These are phyloP conservation scores for Pleurotus sapidus DNA, from an alignment of 768 basidiomycete genomes.

Conservation along the genomic window DNA sequence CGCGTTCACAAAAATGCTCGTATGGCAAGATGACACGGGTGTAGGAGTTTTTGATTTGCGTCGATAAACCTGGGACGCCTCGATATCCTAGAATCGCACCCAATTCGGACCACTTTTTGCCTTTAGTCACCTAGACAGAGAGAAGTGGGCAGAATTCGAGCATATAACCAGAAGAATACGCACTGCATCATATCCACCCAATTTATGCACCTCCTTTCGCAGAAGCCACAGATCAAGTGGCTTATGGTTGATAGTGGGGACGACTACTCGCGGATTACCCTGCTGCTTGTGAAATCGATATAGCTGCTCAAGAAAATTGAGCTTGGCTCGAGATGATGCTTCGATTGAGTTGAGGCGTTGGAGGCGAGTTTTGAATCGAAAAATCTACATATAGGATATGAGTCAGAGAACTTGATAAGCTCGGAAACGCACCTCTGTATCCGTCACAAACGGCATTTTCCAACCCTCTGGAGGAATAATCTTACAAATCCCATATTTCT, in stretches of 20 bases:
- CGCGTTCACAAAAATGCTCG: conserved; percentile 83
- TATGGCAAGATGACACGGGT: conserved; percentile 92
- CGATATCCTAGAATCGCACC: conserved; percentile 82
- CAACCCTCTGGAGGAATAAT: conserved; percentile 90
- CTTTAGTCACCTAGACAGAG: conserved; percentile 67
- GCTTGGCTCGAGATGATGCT: conserved; percentile 92
- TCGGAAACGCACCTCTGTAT: conserved; percentile 74
- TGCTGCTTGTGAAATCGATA: conserved; percentile 97
- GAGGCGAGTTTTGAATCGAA: conserved; percentile 94
- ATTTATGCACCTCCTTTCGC: conserved; percentile 85
- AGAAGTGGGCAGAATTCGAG: conserved; percentile 16
- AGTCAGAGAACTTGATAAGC: conserved; percentile 8
- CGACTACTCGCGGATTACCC: conserved; percentile 85
- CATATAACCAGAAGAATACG: conserved; percentile 21
- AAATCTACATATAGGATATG: conserved; percentile 47
- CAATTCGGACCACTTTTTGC: conserved; percentile 86
- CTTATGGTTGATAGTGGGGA: conserved; percentile 92
- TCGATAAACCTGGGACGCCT: conserved; percentile 77
- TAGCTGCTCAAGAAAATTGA: conserved; percentile 96
- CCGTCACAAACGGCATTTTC: conserved; percentile 95
- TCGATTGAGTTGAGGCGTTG: conserved; percentile 96
- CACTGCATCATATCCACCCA: conserved; percentile 88
- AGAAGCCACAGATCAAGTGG: conserved; percentile 92
- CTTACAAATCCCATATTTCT: conserved; percentile 89
- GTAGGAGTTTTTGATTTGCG: conserved; percentile 89